Conservation (phyloP, 2,329 filamentous ascomycete species). For the Fusarium tupiense region DNA sequence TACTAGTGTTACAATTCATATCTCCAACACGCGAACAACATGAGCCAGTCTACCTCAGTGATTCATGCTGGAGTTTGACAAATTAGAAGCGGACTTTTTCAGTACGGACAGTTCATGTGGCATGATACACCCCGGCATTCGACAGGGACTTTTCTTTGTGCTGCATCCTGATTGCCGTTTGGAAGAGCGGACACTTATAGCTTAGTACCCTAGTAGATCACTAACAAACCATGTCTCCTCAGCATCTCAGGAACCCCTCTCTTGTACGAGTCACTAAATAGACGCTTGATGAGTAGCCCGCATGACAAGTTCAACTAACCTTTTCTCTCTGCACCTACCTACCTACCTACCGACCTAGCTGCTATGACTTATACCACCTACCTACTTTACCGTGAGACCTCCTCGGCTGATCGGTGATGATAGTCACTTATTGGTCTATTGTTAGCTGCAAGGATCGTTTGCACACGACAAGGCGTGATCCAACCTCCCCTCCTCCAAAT, state of each 20-base stretch:
- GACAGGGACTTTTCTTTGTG: background rate
- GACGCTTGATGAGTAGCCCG: slow-evolving; percentile 3
- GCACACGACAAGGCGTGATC: slow-evolving; percentile 34
- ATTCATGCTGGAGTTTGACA: background rate
- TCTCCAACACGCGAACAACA: background rate
- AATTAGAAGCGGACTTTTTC: background rate
- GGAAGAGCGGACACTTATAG: background rate
- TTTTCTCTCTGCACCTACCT: slow-evolving; percentile 1
- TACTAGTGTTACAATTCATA: background rate
- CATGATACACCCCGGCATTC: slow-evolving; percentile 6
- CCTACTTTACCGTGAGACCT: background rate
- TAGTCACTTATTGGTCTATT: background rate
- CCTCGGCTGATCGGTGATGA: slow-evolving; percentile 16
- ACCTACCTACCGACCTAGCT: background rate
- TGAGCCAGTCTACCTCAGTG: background rate
- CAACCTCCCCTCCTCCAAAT: slow-evolving; percentile 23
- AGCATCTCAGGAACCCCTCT: slow-evolving; percentile 5
- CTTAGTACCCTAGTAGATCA: background rate
- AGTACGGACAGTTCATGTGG: slow-evolving; percentile 12
- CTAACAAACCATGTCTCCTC: slow-evolving; percentile 19
- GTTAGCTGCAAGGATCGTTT: slow-evolving; percentile 25
- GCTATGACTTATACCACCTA: background rate
- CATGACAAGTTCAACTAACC: slow-evolving; percentile 10
- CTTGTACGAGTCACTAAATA: slow-evolving; percentile 7
- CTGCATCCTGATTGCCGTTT: slow-evolving; percentile 7